These are phyloP conservation scores for Lasiosphaeria ovina DNA, from an alignment of 495 filamentous ascomycete genomes.

Conservation along the genomic window DNA sequence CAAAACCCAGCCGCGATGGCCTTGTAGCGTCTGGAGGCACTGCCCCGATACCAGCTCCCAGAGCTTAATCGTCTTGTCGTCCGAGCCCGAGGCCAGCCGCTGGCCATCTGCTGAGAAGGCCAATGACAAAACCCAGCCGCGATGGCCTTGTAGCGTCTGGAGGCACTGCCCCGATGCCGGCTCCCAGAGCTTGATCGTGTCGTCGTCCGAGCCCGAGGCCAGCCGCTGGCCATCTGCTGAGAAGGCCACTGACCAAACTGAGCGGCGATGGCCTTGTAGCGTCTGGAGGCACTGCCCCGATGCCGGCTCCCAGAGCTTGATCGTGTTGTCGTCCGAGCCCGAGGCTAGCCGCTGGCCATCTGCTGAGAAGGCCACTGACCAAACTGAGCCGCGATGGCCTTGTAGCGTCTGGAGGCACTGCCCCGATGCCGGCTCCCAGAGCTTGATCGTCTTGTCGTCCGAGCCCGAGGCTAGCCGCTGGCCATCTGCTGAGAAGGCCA, in stretches of 20 bases:
- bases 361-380: constrained; percentile 16
- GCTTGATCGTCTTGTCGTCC: constrained; percentile 81
- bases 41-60: constrained; percentile 46
- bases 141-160: constrained; percentile 9
- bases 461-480: constrained; percentile 84
- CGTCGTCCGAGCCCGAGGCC: not conserved
- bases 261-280: constrained; percentile 2
- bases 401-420: constrained; percentile 77
- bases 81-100: constrained; percentile 80
- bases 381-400: constrained; percentile 53
- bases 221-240: too few species aligned
- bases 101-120: constrained; percentile 32
- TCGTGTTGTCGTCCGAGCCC: constrained; percentile 76
- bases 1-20: not conserved
- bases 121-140: not conserved
- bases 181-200: not conserved
- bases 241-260: not conserved
- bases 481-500: constrained; percentile 15
- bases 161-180: not conserved
- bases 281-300: constrained; percentile 9
- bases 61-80: constrained; percentile 83
- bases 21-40: not conserved
- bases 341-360: constrained; percentile 70
- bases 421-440: constrained; percentile 88
- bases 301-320: constrained; percentile 17